phyloP scores from a whole-genome alignment of 2,329 filamentous ascomycete genomes.

The Daldinia sp. region DNA sequence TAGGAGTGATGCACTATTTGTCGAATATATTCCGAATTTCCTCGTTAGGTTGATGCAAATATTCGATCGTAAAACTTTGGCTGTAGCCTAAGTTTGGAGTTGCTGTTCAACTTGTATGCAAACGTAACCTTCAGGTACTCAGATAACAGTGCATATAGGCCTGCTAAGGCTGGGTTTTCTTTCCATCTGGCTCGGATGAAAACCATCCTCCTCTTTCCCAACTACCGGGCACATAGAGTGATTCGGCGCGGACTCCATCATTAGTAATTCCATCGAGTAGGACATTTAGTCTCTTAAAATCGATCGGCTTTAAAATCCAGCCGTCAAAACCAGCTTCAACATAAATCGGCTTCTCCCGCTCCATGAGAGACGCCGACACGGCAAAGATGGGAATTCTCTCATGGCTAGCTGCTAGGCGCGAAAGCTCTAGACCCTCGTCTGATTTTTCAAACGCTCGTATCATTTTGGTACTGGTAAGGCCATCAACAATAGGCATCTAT shows the following conservation, averaged over 20 bases:
- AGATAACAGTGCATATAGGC: background rate
- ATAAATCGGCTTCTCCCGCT: slow-evolving; percentile 73
- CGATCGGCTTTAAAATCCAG: slow-evolving; percentile 89
- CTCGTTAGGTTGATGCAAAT: background rate
- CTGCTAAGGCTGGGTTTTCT: slow-evolving; percentile 6
- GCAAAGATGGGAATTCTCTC: slow-evolving; percentile 82
- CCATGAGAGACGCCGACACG: slow-evolving; percentile 82
- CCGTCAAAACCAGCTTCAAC: slow-evolving; percentile 84
- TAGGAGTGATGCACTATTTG: background rate
- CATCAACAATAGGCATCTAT: slow-evolving; percentile 93
- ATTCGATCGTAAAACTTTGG: background rate
- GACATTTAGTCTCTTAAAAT: slow-evolving; percentile 76
- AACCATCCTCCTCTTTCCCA: slow-evolving; percentile 96
- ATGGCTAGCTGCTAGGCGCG: slow-evolving; percentile 65
- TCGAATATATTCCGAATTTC: background rate
- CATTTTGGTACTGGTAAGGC: slow-evolving; percentile 81
- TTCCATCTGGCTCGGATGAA: slow-evolving; percentile 3
- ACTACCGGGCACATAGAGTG: slow-evolving; percentile 72
- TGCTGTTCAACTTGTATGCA: background rate
- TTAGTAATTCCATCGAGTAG: slow-evolving; percentile 76
- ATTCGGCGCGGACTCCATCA: slow-evolving; percentile 63
- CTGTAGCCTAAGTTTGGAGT: background rate
- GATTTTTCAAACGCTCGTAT: slow-evolving; percentile 77
- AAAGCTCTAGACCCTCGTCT: slow-evolving; percentile 58
- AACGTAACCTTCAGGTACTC: background rate